Percentiles rank a stretch among this genome's conserved stretches.
phyloP scores from a whole-genome alignment of 805 yeast genomes.

The Starmerella geochares region DNA sequence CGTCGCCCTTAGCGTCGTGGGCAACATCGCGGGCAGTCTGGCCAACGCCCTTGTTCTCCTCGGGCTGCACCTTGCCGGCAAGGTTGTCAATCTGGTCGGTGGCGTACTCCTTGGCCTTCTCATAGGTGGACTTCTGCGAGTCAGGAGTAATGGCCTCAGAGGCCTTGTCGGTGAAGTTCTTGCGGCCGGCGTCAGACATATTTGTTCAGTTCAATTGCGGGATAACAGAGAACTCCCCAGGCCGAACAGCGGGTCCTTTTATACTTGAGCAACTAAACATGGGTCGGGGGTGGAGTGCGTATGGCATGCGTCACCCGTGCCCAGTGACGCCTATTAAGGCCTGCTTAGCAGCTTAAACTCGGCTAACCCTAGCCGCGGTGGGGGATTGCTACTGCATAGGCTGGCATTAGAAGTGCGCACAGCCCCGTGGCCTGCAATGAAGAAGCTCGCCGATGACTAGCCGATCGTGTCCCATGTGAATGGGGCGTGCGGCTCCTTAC shows the following conservation, averaged over 20 bases:
- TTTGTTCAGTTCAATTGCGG: not conserved
- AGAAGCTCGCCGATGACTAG: not conserved
- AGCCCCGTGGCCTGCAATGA: not conserved
- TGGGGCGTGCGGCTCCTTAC: not conserved
- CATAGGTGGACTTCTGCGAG: constrained; percentile 47
- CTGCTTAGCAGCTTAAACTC: not conserved
- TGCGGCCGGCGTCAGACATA: constrained; percentile 49
- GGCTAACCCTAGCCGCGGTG: not conserved
- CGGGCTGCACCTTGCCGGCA: constrained; percentile 53
- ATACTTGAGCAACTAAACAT: constrained; percentile 5
- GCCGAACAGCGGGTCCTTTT: constrained; percentile 48
- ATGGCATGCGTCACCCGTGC: not conserved
- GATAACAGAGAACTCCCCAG: too few species aligned
- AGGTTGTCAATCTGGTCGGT: constrained; percentile 58
- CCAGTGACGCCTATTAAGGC: not conserved
- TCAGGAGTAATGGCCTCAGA: constrained; percentile 63
- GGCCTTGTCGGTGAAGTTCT: constrained; percentile 58
- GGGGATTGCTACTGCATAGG: not conserved
- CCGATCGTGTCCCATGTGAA: not conserved
- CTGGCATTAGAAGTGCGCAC: not conserved
- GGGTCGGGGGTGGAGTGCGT: not conserved
- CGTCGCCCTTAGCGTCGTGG: constrained; percentile 47
- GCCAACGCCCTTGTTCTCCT: constrained; percentile 38
- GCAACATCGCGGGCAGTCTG: constrained; percentile 62
- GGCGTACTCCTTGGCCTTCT: constrained; percentile 60